Evolutionary conservation across 2,329 filamentous ascomycete species (phyloP), one percentile per base, ranked within the genome.

Genomic region (Ascochyta koolunga): DNA sequence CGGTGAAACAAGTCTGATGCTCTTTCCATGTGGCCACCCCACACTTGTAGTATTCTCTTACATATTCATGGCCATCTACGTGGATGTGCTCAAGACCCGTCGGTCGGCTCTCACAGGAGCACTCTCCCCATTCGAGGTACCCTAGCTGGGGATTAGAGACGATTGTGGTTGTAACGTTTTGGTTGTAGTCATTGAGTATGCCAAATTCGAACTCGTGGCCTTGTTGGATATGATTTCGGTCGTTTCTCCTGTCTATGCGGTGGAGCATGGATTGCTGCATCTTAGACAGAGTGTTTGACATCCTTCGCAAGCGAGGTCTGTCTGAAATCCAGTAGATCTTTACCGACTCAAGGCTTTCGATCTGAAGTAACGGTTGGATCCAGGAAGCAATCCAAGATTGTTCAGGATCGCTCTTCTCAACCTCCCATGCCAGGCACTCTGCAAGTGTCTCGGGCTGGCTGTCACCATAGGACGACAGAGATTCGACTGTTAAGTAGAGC

Each of bases 401-500:
- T 38, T 32, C 21, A 15, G 24, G 16, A 25, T 16, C 35, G n/a
- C 45, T 60, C 25, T 58, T 61, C 18, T 45, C 36, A 10, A 36
- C 21, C 21, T 61, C 62, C 56, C 54, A 61, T 9, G 31, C 19
- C 16, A 61, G 33, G 22, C 53, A 61, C 6, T 62, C 59, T 45
- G 45, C 18, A 6, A 60, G 19, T 1, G 55, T 54, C 24, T 46
- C 33, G 18, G 55, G 52, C 3, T 50, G 39, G 13, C 29, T 48
- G 19, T 50, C 58, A 7, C 55, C 44, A n/a, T 50, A 44, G 21
- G 42, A 37, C 13, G 50, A 47, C 10, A 51, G 18, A 9, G 58
- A 60, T 21, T 66, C 58, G n/a, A 69, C 51, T 4, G 37, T 58
- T 13, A 69, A 18, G 18, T 47, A 40, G 5, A 69, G 49, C 13